Base-by-base conservation (phyloP, 2,329 filamentous ascomycete species). In the Myrmaecium sp. region DNA sequence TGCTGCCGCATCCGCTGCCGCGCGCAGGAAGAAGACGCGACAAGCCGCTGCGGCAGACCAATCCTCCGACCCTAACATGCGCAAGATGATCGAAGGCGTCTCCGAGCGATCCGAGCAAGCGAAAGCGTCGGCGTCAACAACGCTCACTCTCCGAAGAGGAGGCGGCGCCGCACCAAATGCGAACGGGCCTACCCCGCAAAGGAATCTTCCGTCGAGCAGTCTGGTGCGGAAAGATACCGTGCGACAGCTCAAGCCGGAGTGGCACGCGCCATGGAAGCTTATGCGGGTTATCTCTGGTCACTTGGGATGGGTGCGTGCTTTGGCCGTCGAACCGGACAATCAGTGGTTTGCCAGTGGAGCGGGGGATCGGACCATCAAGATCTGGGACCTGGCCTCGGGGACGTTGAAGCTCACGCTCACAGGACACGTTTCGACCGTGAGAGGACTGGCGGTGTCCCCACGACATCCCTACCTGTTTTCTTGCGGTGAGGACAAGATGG, bases 401-500 rank as follows among this genome's bases (percentile, higher is more conserved):
- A 70, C 67, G n/a, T 59, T 94, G 36, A 69, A 74, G 30, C 58
- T 95, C 35, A 94, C 86, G 0, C 58, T 95, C 33, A 95, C 86
- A 2, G 86, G 86, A 18, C 86, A 94, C 53, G 94, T 93, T 43
- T 91, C 81, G 25, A 91, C 82, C 4, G 84, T 94, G 1, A 74
- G 84, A 28, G 89, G 89, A 2, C 65, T 98, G 25, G 89, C 86
- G 0, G 81, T 98, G 5, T 93, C 82, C 12, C 80, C 84, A 10
- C 65, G 89, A 24, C 89, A 98, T 55, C 91, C 89, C 0, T 98
- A 98, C 47, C 66, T 98, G 6, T 98, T 98, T 54, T 93, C 83
- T 7, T 98, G 89, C 45, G 91, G 82, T 31, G 89, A 98, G 54
- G 89, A 98, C 52, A 98, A 98, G 61, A 94, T 94, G 84, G 89